Evolutionary conservation across 2,329 filamentous ascomycete species (phyloP), one percentile per base, ranked within the genome.

Genomic region (Bipolaris zeicola): DNA sequence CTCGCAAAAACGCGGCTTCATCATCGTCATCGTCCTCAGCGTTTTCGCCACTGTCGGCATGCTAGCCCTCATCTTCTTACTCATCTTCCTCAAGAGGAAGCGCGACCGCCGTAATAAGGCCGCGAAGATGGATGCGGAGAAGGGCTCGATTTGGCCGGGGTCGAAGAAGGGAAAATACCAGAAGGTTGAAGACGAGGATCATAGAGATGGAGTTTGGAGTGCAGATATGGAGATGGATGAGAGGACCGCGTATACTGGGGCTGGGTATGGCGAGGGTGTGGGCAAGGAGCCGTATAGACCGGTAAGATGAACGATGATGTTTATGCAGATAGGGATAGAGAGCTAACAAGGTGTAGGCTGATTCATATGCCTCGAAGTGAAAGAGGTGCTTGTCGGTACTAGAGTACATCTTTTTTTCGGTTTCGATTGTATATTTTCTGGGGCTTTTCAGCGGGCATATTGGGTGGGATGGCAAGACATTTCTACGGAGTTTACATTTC

Each of bases 171-270:
- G 52, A 6, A 2, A n/a, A 34, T 55, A 55, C 18, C 34, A 50
- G 4, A 55, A 51, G 26, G 14, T 55, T 5, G 52, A 55, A 1
- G 52, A 55, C 3, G 47, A 55, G 6, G 47, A 55, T 26, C 24
- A 26, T 28, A 49, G 37, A n/a, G 47, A 49, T 26, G 52, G 39
- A 2, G 34, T 51, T 8, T 55, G 52, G 52, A 55, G 47, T 45
- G 52, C 49, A 1, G 52, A 48, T 2, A 38, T 48, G 33, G 45
- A 55, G 26, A 46, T 55, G 47, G 52, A 55, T 41, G 52, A 55
- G 11, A 37, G 52, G 11, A 34, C 39, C 24, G 31, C 34, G 20
- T 44, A 44, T 16, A 44, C 22, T 5, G 34, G 34, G n/a, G 42
- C 46, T 6, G 52, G 45, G 10, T 55, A 55, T 43, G 39, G 49